Conservation (phyloP, 140 eudicot genomes). For the Ambrosia hybrid region DNA sequence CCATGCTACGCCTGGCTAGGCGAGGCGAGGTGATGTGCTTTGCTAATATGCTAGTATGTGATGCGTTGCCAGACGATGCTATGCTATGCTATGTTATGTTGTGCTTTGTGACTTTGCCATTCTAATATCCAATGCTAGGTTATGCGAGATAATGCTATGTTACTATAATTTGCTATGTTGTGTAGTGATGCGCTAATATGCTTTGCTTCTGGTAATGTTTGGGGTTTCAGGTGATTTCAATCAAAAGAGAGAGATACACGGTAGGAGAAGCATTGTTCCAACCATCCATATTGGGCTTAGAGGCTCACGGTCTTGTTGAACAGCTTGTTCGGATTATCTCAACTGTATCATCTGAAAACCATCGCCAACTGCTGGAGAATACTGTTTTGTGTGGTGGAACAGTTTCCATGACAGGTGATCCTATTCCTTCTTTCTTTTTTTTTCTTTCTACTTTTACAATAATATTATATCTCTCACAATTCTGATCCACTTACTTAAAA, state of each 20-base stretch:
- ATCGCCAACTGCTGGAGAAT: slow-evolving; percentile 85
- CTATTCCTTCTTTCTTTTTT: neutral
- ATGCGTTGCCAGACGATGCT: too few species aligned
- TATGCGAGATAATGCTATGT: too few species aligned
- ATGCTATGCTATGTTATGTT: neutral
- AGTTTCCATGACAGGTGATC: slow-evolving; percentile 69
- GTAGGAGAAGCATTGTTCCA: slow-evolving; percentile 96
- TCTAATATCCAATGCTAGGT: too few species aligned
- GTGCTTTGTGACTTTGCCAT: too few species aligned
- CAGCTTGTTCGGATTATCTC: slow-evolving; percentile 91
- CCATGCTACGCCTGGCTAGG: too few species aligned
- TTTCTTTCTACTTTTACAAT: neutral
- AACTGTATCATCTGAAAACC: slow-evolving; percentile 82
- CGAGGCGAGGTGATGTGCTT: too few species aligned
- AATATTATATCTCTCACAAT: neutral
- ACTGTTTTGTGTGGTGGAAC: slow-evolving; percentile 96
- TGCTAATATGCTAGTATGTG: too few species aligned
- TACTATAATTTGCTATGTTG: neutral
- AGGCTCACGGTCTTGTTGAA: slow-evolving; percentile 91
- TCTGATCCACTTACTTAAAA: neutral
- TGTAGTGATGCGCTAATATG: neutral
- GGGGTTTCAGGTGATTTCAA: slow-evolving; percentile 59
- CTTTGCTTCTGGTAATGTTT: neutral
- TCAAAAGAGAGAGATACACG: slow-evolving; percentile 74
- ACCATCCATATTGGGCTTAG: slow-evolving; percentile 81